phyloP scores from a whole-genome alignment of 768 basidiomycete species.

The Phlegmacium glaucopus region DNA sequence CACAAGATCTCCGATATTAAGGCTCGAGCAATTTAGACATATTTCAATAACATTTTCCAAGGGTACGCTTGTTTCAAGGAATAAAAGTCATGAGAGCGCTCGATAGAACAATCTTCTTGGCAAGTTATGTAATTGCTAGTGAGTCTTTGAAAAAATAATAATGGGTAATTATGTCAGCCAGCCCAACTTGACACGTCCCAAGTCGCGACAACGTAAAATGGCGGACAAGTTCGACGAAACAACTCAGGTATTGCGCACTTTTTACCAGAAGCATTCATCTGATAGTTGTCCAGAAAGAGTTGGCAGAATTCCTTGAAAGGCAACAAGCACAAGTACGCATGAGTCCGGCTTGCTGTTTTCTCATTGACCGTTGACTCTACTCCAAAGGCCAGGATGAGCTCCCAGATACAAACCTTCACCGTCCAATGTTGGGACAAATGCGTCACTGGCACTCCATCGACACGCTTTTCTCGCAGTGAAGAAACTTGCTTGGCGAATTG shows the following conservation, averaged over 20 bases:
- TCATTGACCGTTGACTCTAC: slow-evolving; percentile 10
- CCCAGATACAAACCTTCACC: slow-evolving; percentile 74
- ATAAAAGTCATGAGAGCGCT: neutral
- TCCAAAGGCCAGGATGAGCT: slow-evolving; percentile 49
- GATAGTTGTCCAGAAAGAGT: slow-evolving; percentile 67
- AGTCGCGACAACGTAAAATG: slow-evolving; percentile 28
- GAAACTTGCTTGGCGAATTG: slow-evolving; percentile 84
- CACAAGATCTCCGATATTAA: neutral
- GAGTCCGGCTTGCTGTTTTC: neutral
- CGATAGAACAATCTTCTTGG: neutral
- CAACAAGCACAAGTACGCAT: slow-evolving; percentile 72
- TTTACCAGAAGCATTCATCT: neutral
- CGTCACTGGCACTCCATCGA: slow-evolving; percentile 74
- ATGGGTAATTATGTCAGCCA: slow-evolving; percentile 19
- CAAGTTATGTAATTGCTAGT: neutral
- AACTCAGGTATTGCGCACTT: slow-evolving; percentile 52
- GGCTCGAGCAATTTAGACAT: too few species aligned
- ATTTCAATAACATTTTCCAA: neutral
- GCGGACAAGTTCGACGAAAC: slow-evolving; percentile 70
- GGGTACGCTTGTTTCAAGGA: neutral
- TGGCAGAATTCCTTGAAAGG: slow-evolving; percentile 72
- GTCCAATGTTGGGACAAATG: slow-evolving; percentile 93
- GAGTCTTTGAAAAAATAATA: too few species aligned
- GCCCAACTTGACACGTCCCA: slow-evolving; percentile 5
- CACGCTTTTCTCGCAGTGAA: slow-evolving; percentile 75